phyloP scores from a whole-genome alignment of 2,329 filamentous ascomycete genomes.

The Leptodontidium sp. region DNA sequence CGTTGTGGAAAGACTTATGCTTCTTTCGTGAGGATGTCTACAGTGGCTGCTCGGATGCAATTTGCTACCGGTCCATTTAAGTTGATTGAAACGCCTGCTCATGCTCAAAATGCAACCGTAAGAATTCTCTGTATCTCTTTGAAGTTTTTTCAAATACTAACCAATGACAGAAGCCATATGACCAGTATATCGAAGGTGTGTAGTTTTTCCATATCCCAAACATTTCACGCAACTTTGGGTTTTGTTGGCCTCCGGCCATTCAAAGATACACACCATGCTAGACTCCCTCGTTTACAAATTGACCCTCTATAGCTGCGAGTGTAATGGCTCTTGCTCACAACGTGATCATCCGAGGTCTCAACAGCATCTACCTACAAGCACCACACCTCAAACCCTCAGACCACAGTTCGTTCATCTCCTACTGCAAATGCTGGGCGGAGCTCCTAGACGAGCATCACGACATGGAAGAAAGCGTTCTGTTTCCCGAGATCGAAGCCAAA shows the following conservation, averaged over 20 bases:
- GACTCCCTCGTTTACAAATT: neutral
- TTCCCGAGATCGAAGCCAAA: conserved; percentile 50
- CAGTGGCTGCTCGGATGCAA: neutral
- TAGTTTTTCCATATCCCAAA: neutral
- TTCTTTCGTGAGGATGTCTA: conserved; percentile 5
- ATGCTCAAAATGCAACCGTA: conserved; percentile 29
- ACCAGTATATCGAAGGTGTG: conserved; percentile 27
- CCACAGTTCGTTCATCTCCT: conserved; percentile 44
- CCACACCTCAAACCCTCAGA: conserved; percentile 46
- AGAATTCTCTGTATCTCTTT: neutral
- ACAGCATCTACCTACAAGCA: conserved; percentile 49
- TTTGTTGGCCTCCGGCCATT: too few species aligned
- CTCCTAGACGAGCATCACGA: conserved; percentile 51
- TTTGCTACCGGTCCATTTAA: conserved; percentile 33
- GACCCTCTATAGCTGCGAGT: conserved; percentile 17
- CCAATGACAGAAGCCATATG: conserved; percentile 27
- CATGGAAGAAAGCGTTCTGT: conserved; percentile 50
- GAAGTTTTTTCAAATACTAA: neutral
- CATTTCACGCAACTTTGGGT: neutral
- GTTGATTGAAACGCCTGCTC: conserved; percentile 34
- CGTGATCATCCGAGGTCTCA: conserved; percentile 49
- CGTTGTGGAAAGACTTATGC: neutral
- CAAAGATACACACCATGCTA: neutral
- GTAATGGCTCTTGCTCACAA: conserved; percentile 48
- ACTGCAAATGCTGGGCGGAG: conserved; percentile 30